Evolutionary conservation across 768 basidiomycete genomes (phyloP).

Genomic region (Hygrophoropsis aurantiaca): DNA sequence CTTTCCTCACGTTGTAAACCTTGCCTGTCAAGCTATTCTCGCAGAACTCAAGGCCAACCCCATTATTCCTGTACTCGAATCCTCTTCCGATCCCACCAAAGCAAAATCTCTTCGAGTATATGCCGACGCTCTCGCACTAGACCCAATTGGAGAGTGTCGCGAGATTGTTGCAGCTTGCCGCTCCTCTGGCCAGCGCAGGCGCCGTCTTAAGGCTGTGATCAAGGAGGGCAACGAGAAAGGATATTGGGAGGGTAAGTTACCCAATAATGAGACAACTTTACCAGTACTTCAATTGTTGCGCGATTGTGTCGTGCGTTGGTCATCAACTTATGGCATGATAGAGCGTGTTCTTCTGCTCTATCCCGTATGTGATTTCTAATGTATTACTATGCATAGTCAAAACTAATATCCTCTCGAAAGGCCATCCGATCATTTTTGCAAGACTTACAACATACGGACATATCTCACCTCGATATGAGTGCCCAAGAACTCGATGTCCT

Average conservation of each 20-base stretch:
- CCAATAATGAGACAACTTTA: too few species aligned
- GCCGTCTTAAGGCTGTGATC: slow-evolving; percentile 10
- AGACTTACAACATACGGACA: neutral
- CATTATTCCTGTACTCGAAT: too few species aligned
- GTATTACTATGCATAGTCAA: neutral
- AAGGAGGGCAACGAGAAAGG: slow-evolving; percentile 2
- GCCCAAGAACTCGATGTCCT: slow-evolving; percentile 12
- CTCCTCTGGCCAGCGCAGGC: slow-evolving; percentile 11
- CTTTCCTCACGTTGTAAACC: slow-evolving; percentile 17
- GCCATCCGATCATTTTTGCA: slow-evolving; percentile 4
- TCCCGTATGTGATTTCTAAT: slow-evolving; percentile 20
- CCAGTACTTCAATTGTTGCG: too few species aligned
- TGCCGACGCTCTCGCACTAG: slow-evolving; percentile 8
- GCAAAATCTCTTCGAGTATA: neutral
- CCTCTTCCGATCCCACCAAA: too few species aligned
- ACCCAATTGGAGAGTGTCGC: slow-evolving; percentile 12
- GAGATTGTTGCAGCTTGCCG: slow-evolving; percentile 5
- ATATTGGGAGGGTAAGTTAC: neutral
- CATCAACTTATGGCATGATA: slow-evolving; percentile 32
- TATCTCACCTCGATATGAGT: neutral
- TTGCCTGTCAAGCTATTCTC: neutral
- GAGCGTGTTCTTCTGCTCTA: slow-evolving; percentile 30
- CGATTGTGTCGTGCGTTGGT: slow-evolving; percentile 19
- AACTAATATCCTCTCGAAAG: neutral
- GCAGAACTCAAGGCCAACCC: too few species aligned